Percentiles rank a stretch among this genome's conserved stretches.
phyloP scores from a whole-genome alignment of 164 flowering plant genomes.

The Buxus sempervirens region DNA sequence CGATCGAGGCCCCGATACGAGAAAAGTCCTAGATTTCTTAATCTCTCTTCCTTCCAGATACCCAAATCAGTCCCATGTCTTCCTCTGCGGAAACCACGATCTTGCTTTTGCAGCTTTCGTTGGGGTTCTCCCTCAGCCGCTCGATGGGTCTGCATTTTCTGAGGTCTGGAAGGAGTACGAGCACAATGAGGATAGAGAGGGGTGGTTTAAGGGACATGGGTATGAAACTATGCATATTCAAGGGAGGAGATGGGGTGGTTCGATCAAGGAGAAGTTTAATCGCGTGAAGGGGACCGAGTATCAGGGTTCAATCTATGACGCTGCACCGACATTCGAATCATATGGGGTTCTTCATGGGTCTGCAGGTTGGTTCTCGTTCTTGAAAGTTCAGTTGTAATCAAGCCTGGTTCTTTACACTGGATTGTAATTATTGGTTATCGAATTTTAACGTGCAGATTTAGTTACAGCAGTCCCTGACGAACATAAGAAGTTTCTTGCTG shows the following conservation, averaged over 20 bases:
- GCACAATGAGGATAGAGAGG: slow-evolving; percentile 71
- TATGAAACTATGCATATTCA: slow-evolving; percentile 81
- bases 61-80: slow-evolving; percentile 81
- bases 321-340: slow-evolving; percentile 77
- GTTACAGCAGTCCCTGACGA: slow-evolving; percentile 84
- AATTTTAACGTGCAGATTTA: slow-evolving; percentile 46
- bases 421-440: no score
- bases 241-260: slow-evolving; percentile 90
- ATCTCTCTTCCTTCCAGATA: slow-evolving; percentile 55
- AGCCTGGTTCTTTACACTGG: no score
- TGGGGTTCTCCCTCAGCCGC: slow-evolving; percentile 54
- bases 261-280: slow-evolving; percentile 48
- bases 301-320: slow-evolving; percentile 84
- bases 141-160: slow-evolving; percentile 43
- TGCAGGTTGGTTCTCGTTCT: slow-evolving; percentile 53
- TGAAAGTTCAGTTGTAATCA: no score
- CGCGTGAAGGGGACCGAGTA: slow-evolving; percentile 49
- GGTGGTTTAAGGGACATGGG: slow-evolving; percentile 82
- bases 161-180: slow-evolving; percentile 75
- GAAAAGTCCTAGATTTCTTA: slow-evolving; percentile 61
- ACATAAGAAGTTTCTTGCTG: slow-evolving; percentile 81
- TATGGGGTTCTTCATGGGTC: slow-evolving; percentile 93
- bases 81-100: slow-evolving; percentile 91
- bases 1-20: slow-evolving; percentile 84
- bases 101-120: slow-evolving; percentile 81